A percentile compares a stretch with the other conserved stretches of the same genome.
Evolutionary conservation across 73 alveolate genomes (phyloP).

Genomic region (Paramecium primaurelia): DNA sequence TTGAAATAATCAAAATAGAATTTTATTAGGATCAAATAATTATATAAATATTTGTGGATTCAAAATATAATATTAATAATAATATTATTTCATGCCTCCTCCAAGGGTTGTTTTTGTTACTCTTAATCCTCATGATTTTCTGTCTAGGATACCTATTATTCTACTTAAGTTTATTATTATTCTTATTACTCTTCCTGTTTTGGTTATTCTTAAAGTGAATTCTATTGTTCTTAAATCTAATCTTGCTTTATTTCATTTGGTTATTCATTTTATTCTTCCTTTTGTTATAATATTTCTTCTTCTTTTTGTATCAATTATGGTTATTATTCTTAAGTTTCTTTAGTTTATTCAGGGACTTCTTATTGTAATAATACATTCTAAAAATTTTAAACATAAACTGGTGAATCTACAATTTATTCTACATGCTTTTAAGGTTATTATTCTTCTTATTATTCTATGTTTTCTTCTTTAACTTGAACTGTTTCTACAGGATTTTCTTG

Average conservation of each 20-base stretch:
- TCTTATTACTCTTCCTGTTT: background rate
- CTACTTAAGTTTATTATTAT: background rate
- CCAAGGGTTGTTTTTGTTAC: background rate
- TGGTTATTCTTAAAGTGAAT: background rate
- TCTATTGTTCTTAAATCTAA: background rate
- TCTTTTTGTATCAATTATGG: background rate
- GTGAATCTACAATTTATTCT: background rate
- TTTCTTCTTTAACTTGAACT: background rate
- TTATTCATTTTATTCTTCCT: background rate
- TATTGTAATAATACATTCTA: background rate
- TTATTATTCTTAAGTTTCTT: background rate
- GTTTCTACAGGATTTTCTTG: background rate
- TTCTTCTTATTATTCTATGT: background rate
- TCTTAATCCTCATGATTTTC: background rate
- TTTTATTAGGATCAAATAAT: too few species aligned
- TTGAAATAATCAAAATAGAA: background rate
- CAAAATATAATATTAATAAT: background rate
- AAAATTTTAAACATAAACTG: background rate
- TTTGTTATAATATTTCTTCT: background rate
- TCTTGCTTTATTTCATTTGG: background rate
- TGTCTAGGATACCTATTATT: background rate
- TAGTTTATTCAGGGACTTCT: background rate
- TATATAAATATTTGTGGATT: background rate
- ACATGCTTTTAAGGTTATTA: background rate
- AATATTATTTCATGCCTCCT: background rate